phyloP scores from a whole-genome alignment of 306 rosid genomes.

The Begonia masoniana region DNA sequence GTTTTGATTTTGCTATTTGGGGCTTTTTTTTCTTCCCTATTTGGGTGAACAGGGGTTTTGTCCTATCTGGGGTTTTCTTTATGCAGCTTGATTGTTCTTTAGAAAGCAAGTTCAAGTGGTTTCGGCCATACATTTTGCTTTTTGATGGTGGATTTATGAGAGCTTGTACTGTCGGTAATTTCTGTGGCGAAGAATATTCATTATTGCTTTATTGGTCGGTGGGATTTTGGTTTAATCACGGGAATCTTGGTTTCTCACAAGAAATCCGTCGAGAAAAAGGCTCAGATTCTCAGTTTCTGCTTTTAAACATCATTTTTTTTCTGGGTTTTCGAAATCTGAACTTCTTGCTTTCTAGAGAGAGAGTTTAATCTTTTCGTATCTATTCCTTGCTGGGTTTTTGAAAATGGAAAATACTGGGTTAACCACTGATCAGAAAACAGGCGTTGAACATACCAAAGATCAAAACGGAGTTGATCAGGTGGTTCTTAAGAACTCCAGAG shows the following conservation, averaged over 20 bases:
- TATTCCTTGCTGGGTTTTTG: constrained; percentile 17
- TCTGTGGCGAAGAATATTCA: constrained; percentile 8
- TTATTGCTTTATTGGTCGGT: constrained; percentile 22
- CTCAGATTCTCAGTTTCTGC: constrained; percentile 13
- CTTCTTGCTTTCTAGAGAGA: constrained; percentile 9
- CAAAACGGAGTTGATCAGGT: constrained; percentile 43
- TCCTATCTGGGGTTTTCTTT: not conserved
- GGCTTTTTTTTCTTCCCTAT: not conserved
- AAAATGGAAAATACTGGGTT: constrained; percentile 34
- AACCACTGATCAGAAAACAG: constrained; percentile 18
- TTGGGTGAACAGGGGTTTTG: not conserved
- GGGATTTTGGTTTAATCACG: constrained; percentile 36
- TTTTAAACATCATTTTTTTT: constrained; percentile 10
- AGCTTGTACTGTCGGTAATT: constrained; percentile 4
- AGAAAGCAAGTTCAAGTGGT: not conserved
- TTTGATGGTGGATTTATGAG: constrained; percentile 1
- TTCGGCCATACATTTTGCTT: not conserved
- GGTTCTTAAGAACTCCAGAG: constrained; percentile 45
- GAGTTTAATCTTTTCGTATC: constrained; percentile 13
- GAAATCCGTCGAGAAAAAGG: constrained; percentile 13
- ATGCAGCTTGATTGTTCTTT: constrained; percentile 7
- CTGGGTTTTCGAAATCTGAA: constrained; percentile 3
- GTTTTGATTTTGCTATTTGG: constrained; percentile 3
- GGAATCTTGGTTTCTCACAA: constrained; percentile 30
- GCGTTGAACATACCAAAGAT: constrained; percentile 40